Base-by-base conservation (phyloP, 2,329 filamentous ascomycete species). In the Furcasterigmium sp. region DNA sequence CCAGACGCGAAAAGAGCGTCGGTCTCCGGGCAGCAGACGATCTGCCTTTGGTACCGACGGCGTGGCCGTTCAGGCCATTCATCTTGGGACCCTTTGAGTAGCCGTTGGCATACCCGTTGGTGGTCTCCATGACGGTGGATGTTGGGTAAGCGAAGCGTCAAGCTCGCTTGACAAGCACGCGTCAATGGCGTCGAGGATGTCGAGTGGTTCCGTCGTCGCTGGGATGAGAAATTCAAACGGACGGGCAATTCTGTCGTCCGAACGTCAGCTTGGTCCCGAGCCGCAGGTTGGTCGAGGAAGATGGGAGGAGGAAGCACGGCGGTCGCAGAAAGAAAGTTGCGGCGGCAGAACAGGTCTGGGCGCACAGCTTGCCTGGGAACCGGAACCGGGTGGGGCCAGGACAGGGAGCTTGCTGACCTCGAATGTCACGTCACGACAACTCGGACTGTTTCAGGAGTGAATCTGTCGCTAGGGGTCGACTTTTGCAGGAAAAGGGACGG, bases 71-170 rank as follows among this genome's bases (percentile, higher is more conserved):
- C 42, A 61, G 51, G 3, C 38, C 38, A 23, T 43, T 43, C 53
- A 41, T 10, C 53, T 61, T 59, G 17, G 47, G 42, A 8, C 46
- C 45, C 37, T 59, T 59, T 29, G 45, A 21, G 17, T 41, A 49
- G 46, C 49, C 42, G 45, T 67, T 64, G 42, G 58, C 50, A 40
- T 64, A 60, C 52, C 70, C 67, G 54, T 69, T 74, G 46, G 60
- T 58, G 32, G 58, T 55, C 59, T 62, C 60, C 65, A 69, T 68
- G 53, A 51, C 51, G 53, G 53, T 48, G 42, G 45, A 40, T 17
- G 30, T 41, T 26, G 26, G 23, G 37, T n/a, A 19, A 40, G 39
- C 37, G 30, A 21, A 39, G 35, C 9, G 23, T 25, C 44, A 37
- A 46, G 34, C 17, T 26, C 23, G 11, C 23, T 37, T 37, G 20